These are phyloP conservation scores for Batkoa obscura DNA, from an alignment of 371 early-diverging fungal genomes.

Conservation along the genomic window DNA sequence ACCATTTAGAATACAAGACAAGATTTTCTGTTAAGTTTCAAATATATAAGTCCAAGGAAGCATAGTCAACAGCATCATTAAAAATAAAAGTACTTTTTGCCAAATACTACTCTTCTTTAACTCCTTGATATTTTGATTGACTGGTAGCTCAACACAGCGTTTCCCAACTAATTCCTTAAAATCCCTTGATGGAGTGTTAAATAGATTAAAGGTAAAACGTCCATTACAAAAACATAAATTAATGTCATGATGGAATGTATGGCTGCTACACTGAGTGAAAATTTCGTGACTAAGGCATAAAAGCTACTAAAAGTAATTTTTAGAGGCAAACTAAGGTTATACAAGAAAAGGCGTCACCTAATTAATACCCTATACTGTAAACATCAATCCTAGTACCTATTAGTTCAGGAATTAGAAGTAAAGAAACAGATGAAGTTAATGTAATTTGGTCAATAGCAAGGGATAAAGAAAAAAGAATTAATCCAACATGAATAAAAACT, in stretches of 20 bases:
- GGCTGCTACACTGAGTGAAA: background rate
- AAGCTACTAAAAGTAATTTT: background rate
- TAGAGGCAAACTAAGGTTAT: background rate
- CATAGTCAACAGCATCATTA: background rate
- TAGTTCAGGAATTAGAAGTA: conserved; percentile 27
- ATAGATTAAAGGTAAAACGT: background rate
- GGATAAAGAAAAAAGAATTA: conserved; percentile 37
- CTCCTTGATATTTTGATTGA: background rate
- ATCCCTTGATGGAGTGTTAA: background rate
- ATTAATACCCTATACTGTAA: conserved; percentile 10
- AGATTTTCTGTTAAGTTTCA: background rate
- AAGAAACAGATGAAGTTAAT: conserved; percentile 37
- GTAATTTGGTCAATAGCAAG: conserved; percentile 43
- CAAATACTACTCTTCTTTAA: background rate
- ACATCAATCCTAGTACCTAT: conserved; percentile 49
- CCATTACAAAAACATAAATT: background rate
- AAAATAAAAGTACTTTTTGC: background rate
- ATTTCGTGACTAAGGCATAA: background rate
- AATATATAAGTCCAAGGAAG: background rate
- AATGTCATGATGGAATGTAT: background rate
- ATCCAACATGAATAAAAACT: conserved; percentile 28
- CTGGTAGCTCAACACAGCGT: background rate
- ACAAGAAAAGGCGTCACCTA: background rate
- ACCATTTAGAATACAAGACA: background rate
- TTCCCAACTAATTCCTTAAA: background rate